phyloP scores from a whole-genome alignment of 306 rosid genomes.

The Crataegus laevigata region DNA sequence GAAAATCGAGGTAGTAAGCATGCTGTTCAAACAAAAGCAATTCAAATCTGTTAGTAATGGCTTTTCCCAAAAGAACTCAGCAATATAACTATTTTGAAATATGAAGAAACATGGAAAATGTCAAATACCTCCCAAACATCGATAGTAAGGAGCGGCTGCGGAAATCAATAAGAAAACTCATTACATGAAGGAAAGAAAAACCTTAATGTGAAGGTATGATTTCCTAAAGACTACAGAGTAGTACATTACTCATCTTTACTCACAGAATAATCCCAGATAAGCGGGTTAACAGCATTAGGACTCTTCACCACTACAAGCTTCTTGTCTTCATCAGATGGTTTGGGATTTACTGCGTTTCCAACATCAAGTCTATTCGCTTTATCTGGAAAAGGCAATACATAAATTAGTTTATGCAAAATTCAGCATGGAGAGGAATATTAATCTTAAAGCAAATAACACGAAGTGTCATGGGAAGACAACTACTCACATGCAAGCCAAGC shows the following conservation, averaged over 20 bases:
- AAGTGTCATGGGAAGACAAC: not conserved
- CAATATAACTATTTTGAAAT: not conserved
- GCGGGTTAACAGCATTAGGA: constrained; percentile 88
- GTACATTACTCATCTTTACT: constrained; percentile 6
- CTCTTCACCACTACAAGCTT: constrained; percentile 71
- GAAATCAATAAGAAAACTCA: constrained; percentile 11
- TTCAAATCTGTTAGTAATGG: not conserved
- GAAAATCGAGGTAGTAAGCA: constrained; percentile 85
- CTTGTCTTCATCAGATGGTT: constrained; percentile 56
- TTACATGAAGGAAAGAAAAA: constrained; percentile 1
- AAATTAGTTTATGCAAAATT: not conserved
- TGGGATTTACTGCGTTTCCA: constrained; percentile 68
- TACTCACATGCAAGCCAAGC: constrained; percentile 90
- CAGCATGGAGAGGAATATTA: not conserved
- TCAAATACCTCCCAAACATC: constrained; percentile 88
- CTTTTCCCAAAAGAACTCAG: not conserved
- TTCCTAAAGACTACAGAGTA: too few species aligned
- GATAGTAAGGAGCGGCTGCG: constrained; percentile 90
- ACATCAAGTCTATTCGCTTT: constrained; percentile 58
- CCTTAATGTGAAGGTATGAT: not conserved
- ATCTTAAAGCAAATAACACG: not conserved
- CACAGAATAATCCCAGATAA: constrained; percentile 68
- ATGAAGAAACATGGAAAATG: constrained; percentile 3
- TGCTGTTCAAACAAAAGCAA: constrained; percentile 53
- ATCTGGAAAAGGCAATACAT: constrained; percentile 25